Conservation (phyloP, 2,329 filamentous ascomycete species). For the Septoria linicola region DNA sequence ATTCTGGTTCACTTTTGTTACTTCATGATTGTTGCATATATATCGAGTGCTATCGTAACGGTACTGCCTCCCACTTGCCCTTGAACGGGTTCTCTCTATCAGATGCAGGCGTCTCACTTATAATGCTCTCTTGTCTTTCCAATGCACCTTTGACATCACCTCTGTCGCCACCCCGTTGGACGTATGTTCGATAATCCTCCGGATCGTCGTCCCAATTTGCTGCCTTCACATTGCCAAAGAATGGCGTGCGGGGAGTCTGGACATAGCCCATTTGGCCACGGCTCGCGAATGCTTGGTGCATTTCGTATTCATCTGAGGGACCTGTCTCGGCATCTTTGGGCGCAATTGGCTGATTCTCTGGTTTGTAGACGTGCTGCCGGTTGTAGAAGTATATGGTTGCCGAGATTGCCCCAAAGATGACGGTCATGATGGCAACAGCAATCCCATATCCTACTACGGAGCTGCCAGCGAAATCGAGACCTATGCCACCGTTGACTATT, state of each 20-base stretch:
- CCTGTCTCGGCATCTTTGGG: conserved; percentile 15
- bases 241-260: conserved; percentile 26
- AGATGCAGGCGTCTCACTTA: conserved; percentile 25
- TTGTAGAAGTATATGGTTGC: conserved; percentile 20
- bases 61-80: conserved; percentile 26
- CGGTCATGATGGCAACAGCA: conserved; percentile 24
- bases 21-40: no score
- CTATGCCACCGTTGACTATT: conserved; percentile 58
- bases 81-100: conserved; percentile 25
- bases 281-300: conserved; percentile 21
- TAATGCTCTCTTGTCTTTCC: conserved; percentile 14
- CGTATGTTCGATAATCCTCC: conserved; percentile 18
- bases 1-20: no score
- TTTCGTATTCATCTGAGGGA: conserved; percentile 25
- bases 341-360: conserved; percentile 21
- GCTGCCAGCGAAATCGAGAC: conserved; percentile 58
- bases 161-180: conserved; percentile 12
- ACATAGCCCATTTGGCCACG: conserved; percentile 22
- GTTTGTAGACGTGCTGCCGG: conserved; percentile 23
- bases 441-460: conserved; percentile 23
- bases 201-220: conserved; percentile 16
- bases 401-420: conserved; percentile 22
- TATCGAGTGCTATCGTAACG: conserved; percentile 17
- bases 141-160: conserved; percentile 1
- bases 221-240: conserved; percentile 12